Evolutionary conservation across 2,329 filamentous ascomycete genomes (phyloP).

Genomic region (Aureobasidium sp.): DNA sequence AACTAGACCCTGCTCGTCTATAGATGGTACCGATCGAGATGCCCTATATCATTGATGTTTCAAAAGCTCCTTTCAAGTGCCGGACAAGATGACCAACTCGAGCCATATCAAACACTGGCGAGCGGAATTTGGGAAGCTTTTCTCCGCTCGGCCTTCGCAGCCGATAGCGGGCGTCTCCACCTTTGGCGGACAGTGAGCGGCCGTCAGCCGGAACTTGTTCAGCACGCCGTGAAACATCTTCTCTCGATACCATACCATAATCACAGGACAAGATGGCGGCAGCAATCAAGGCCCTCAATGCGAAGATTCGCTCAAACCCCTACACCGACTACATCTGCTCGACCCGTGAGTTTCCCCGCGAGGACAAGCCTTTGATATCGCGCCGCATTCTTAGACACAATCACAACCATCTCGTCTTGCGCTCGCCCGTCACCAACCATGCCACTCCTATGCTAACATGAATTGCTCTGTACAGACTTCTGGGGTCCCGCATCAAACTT

Average conservation of each 20-base stretch:
- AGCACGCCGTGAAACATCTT: slow-evolving; percentile 11
- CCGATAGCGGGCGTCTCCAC: slow-evolving; percentile 12
- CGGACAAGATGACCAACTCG: neutral
- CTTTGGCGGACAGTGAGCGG: neutral
- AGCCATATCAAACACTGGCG: neutral
- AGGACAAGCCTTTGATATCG: neutral
- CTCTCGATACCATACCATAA: slow-evolving; percentile 1
- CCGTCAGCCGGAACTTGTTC: slow-evolving; percentile 3
- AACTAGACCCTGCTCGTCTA: neutral
- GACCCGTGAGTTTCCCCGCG: slow-evolving; percentile 40
- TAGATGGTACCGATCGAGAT: neutral
- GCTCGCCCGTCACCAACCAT: neutral
- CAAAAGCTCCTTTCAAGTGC: neutral
- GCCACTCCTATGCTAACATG: neutral
- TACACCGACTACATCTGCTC: slow-evolving; percentile 47
- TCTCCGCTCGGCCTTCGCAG: slow-evolving; percentile 2
- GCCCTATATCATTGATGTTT: neutral
- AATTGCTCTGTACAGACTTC: slow-evolving; percentile 36
- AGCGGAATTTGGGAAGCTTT: neutral
- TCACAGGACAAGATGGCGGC: slow-evolving; percentile 38
- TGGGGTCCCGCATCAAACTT: slow-evolving; percentile 48
- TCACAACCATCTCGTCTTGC: neutral
- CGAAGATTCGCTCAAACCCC: slow-evolving; percentile 45
- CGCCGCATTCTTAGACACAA: neutral
- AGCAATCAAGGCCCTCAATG: slow-evolving; percentile 48